These are phyloP conservation scores for Exsudoporus floridanus DNA, from an alignment of 1,284 basidiomycete species.

Conservation along the genomic window DNA sequence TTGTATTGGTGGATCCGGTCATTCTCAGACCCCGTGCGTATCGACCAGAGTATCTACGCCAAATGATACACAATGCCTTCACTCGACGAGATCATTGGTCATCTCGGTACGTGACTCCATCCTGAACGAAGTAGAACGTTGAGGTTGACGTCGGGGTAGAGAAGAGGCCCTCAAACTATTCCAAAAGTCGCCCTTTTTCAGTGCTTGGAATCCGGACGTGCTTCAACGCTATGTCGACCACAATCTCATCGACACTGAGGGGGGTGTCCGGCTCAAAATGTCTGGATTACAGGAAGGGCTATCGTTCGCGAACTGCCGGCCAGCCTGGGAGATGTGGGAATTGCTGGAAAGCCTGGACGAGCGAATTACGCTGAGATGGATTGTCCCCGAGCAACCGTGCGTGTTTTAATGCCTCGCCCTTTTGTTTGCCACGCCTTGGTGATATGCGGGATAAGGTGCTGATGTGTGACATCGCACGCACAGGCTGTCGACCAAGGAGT, in stretches of 20 bases:
- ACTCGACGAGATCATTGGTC: slow-evolving; percentile 64
- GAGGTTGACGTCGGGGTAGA: slow-evolving; percentile 36
- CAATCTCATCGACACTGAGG: slow-evolving; percentile 45
- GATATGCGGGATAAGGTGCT: neutral
- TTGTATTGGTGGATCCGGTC: slow-evolving; percentile 83
- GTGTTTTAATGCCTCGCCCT: neutral
- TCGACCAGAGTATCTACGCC: slow-evolving; percentile 10
- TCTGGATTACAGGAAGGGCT: slow-evolving; percentile 56
- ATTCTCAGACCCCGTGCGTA: slow-evolving; percentile 41
- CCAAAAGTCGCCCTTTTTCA: slow-evolving; percentile 65
- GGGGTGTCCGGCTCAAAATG: slow-evolving; percentile 60
- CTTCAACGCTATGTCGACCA: slow-evolving; percentile 69
- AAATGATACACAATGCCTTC: slow-evolving; percentile 50
- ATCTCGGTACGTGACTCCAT: slow-evolving; percentile 45
- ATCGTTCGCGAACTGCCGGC: slow-evolving; percentile 47
- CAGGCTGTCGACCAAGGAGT: slow-evolving; percentile 41
- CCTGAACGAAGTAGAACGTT: neutral
- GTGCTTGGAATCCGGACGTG: slow-evolving; percentile 68
- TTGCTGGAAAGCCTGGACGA: slow-evolving; percentile 45
- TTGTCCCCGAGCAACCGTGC: slow-evolving; percentile 54
- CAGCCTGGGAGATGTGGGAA: slow-evolving; percentile 48
- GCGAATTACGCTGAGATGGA: slow-evolving; percentile 52
- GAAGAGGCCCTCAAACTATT: slow-evolving; percentile 61
- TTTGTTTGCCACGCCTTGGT: neutral
- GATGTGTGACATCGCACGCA: neutral